These are phyloP conservation scores for Emmonsia crescens DNA, from an alignment of 2,329 filamentous ascomycete genomes.

Conservation along the genomic window DNA sequence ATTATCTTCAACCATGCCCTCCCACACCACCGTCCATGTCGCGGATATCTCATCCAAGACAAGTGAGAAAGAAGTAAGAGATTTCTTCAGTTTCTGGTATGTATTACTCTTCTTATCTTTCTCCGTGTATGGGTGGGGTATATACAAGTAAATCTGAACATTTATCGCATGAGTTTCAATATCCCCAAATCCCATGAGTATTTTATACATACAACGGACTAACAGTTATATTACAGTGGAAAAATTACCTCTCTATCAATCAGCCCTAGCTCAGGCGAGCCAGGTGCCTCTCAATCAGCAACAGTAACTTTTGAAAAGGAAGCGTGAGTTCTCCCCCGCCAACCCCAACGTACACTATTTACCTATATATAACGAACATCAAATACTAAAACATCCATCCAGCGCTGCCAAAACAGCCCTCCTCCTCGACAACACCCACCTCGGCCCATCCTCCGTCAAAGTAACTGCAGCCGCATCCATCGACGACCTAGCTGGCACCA, in stretches of 20 bases:
- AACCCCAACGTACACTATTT: not conserved
- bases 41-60: slow-evolving; percentile 77
- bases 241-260: slow-evolving; percentile 82
- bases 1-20: not conserved
- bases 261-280: slow-evolving; percentile 44
- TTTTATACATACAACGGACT: slow-evolving; percentile 6
- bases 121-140: not conserved
- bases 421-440: slow-evolving; percentile 91
- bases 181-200: no score
- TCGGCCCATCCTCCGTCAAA: slow-evolving; percentile 64
- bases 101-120: slow-evolving; percentile 19
- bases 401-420: slow-evolving; percentile 88
- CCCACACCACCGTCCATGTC: slow-evolving; percentile 61
- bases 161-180: not conserved
- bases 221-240: slow-evolving; percentile 48
- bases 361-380: not conserved
- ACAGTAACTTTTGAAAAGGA: slow-evolving; percentile 96
- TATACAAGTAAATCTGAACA: not conserved
- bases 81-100: slow-evolving; percentile 96
- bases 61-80: slow-evolving; percentile 78
- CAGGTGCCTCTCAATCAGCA: slow-evolving; percentile 63
- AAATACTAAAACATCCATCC: slow-evolving; percentile 5
- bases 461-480: slow-evolving; percentile 62
- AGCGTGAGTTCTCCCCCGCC: slow-evolving; percentile 41
- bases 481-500: slow-evolving; percentile 51